Percentiles rank a stretch among this genome's conserved stretches.
Evolutionary conservation across 1,284 basidiomycete species (phyloP).

Genomic region (Stygiomarasmius scandens): DNA sequence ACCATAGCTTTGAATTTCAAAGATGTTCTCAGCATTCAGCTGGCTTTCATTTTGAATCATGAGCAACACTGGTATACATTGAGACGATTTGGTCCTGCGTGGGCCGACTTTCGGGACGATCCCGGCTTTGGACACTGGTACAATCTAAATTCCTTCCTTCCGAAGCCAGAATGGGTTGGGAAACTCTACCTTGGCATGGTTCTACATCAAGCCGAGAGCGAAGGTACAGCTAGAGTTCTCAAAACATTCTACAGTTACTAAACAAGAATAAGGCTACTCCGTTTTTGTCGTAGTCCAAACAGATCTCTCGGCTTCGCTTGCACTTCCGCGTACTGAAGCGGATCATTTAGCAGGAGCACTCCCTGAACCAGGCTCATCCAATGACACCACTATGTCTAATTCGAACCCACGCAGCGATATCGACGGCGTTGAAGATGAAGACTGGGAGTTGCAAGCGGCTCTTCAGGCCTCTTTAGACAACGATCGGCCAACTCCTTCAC

Average conservation of each 20-base stretch:
- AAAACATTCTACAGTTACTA: background rate
- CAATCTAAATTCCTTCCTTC: conserved; percentile 84
- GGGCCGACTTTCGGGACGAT: conserved; percentile 43
- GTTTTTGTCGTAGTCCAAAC: conserved; percentile 77
- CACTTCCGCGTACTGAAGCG: conserved; percentile 64
- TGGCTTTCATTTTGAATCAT: conserved; percentile 88
- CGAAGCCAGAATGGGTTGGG: conserved; percentile 80
- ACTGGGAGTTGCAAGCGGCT: conserved; percentile 84
- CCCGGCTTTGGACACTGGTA: conserved; percentile 78
- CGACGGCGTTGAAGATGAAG: conserved; percentile 75
- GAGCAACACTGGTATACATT: conserved; percentile 90
- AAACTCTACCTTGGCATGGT: conserved; percentile 85
- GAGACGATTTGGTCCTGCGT: conserved; percentile 73
- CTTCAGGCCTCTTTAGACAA: conserved; percentile 70
- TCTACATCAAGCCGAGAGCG: conserved; percentile 83
- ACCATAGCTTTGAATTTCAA: background rate
- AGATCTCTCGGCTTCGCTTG: conserved; percentile 47
- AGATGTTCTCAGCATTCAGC: conserved; percentile 61
- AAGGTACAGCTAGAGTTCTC: conserved; percentile 49
- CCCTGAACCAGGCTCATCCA: conserved; percentile 42
- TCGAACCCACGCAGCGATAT: conserved; percentile 12
- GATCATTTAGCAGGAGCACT: conserved; percentile 66
- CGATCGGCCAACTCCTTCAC: conserved; percentile 21
- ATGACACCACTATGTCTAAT: background rate
- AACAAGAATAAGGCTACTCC: conserved; percentile 70